phyloP scores from a whole-genome alignment of 768 basidiomycete genomes.

The Jaapia argillacea region DNA sequence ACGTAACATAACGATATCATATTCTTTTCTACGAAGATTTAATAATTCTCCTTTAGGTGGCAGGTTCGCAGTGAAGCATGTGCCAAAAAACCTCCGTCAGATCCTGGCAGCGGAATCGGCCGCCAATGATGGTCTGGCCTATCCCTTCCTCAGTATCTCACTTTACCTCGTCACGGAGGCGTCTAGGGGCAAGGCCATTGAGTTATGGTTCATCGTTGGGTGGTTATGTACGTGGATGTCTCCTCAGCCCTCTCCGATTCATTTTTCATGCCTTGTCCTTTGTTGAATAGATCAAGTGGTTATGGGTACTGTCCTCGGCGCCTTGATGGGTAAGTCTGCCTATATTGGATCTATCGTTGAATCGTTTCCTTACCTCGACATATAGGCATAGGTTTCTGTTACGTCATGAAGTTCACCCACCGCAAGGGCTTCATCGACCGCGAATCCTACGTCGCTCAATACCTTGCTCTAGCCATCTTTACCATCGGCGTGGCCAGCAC shows the following conservation, averaged over 20 bases:
- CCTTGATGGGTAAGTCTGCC: conserved; percentile 30
- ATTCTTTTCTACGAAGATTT: background rate
- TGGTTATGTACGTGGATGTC: conserved; percentile 53
- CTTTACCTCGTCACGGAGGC: conserved; percentile 76
- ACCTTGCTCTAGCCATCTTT: conserved; percentile 62
- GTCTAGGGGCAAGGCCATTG: conserved; percentile 51
- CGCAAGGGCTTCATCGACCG: conserved; percentile 57
- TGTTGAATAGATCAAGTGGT: conserved; percentile 60
- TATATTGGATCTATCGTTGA: background rate
- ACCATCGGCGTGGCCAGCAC: conserved; percentile 72
- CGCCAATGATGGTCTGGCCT: conserved; percentile 92
- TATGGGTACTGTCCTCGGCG: conserved; percentile 62
- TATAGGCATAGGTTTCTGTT: conserved; percentile 56
- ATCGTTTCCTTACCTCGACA: background rate
- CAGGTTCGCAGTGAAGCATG: conserved; percentile 57
- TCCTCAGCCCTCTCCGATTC: conserved; percentile 2
- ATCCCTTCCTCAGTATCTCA: conserved; percentile 82
- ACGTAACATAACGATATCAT: conserved; percentile 9
- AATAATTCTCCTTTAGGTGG: conserved; percentile 36
- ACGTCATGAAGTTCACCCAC: conserved; percentile 65
- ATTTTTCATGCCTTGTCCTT: background rate
- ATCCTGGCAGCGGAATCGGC: conserved; percentile 86
- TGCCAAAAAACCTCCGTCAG: conserved; percentile 66
- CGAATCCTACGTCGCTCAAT: conserved; percentile 85
- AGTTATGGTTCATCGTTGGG: conserved; percentile 80